A percentile compares a stretch with the other conserved stretches of the same genome.
Conservation (phyloP, 2,329 filamentous ascomycete genomes). For the Dothistroma pini region DNA sequence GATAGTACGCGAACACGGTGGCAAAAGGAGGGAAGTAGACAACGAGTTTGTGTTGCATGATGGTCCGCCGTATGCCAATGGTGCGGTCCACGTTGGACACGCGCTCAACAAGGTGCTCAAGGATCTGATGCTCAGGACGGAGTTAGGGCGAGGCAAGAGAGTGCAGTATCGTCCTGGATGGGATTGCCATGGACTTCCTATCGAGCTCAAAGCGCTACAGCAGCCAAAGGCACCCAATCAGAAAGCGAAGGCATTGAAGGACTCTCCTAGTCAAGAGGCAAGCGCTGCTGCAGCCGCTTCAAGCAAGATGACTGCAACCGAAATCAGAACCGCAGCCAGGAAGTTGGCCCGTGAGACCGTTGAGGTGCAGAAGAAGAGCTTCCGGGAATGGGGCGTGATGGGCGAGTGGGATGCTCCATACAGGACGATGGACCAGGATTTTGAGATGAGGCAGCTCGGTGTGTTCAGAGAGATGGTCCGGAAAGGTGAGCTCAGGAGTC, state of each 20-base stretch:
- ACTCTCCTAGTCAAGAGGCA: constrained; percentile 29
- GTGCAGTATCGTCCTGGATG: constrained; percentile 87
- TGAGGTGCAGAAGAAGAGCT: constrained; percentile 67
- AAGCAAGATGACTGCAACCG: constrained; percentile 43
- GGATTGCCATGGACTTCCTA: constrained; percentile 97
- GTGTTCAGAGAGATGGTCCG: constrained; percentile 73
- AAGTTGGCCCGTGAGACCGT: constrained; percentile 66
- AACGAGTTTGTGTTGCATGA: constrained; percentile 80
- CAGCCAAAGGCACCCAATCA: constrained; percentile 36
- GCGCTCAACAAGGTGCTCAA: constrained; percentile 96
- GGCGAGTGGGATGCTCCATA: constrained; percentile 74
- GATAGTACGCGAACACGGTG: constrained; percentile 37
- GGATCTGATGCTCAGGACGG: constrained; percentile 81
- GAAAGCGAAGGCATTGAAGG: constrained; percentile 39
- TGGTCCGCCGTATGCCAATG: constrained; percentile 96
- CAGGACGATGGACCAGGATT: constrained; percentile 73
- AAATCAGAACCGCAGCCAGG: constrained; percentile 62
- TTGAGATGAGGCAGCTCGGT: constrained; percentile 69
- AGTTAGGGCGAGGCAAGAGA: constrained; percentile 71
- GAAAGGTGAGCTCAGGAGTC: constrained; percentile 39
- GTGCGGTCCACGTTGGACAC: constrained; percentile 85
- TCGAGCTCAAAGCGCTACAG: constrained; percentile 90
- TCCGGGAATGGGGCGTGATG: constrained; percentile 73
- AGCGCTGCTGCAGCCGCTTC: constrained; percentile 31
- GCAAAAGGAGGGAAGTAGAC: constrained; percentile 37